Evolutionary conservation across 2,329 filamentous ascomycete genomes (phyloP).

Genomic region (Coniella lustricola): DNA sequence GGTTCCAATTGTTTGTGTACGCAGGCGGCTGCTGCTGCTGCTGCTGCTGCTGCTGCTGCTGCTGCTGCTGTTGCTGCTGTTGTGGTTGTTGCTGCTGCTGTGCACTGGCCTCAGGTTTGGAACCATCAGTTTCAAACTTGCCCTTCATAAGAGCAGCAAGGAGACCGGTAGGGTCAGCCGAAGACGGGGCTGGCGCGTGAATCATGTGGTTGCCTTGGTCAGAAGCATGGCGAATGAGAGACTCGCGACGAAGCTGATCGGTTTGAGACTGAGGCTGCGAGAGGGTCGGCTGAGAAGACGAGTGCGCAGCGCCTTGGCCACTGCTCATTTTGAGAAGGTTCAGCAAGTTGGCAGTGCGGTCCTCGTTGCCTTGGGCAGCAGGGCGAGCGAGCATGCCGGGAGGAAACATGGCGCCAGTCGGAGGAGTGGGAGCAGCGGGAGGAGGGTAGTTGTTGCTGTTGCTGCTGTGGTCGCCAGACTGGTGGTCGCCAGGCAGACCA

Average conservation of each 20-base stretch:
- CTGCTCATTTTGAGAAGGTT: conserved; percentile 56
- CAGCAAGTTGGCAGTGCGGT: conserved; percentile 49
- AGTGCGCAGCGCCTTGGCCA: conserved; percentile 20
- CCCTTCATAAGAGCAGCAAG: conserved; percentile 56
- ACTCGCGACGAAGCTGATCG: conserved; percentile 23
- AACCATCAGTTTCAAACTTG: conserved; percentile 40
- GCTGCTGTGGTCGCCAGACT: conserved; percentile 4
- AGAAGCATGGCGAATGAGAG: conserved; percentile 21
- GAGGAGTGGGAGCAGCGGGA: conserved; percentile 40
- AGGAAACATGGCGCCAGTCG: conserved; percentile 30
- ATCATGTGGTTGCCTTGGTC: conserved; percentile 32
- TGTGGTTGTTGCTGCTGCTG: conserved; percentile 17
- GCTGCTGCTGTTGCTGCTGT: conserved; percentile 19
- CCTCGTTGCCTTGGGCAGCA: conserved; percentile 24
- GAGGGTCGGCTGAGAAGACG: conserved; percentile 18
- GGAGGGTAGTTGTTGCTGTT: conserved; percentile 25
- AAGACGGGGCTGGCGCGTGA: conserved; percentile 49
- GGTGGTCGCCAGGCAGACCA: conserved; percentile 18
- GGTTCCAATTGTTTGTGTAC: conserved; percentile 33
- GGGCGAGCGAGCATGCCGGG: conserved; percentile 32
- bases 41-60: conserved; percentile 15
- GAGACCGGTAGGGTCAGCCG: conserved; percentile 50
- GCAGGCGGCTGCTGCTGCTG: conserved; percentile 3
- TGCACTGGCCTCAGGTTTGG: conserved; percentile 27
- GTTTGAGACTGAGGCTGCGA: conserved; percentile 14